Evolutionary conservation across 306 rosid species (phyloP).

Genomic region (Psophocarpus tetragonolobus): DNA sequence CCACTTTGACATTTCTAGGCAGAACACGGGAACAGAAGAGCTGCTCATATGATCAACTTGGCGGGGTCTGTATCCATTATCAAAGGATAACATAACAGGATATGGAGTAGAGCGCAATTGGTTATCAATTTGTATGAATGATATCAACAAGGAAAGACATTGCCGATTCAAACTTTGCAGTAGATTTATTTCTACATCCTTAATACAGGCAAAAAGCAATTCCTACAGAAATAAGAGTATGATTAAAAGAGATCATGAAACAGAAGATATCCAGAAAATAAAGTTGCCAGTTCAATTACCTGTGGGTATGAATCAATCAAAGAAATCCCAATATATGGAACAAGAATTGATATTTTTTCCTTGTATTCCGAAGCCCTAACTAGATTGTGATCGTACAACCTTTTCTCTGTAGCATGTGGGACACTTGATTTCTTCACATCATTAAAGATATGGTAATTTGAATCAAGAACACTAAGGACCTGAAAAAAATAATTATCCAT

Average conservation of each 20-base stretch:
- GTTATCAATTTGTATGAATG: constrained; percentile 85
- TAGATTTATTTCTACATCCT: constrained; percentile 62
- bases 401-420: constrained; percentile 46
- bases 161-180: constrained; percentile 89
- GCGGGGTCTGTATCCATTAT: constrained; percentile 51
- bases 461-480: constrained; percentile 85
- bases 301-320: constrained; percentile 72
- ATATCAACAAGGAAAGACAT: constrained; percentile 60
- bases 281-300: constrained; percentile 46
- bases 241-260: constrained; percentile 29
- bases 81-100: constrained; percentile 88
- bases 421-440: constrained; percentile 51
- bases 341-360: constrained; percentile 70
- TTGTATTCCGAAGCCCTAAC: constrained; percentile 58
- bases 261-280: constrained; percentile 15
- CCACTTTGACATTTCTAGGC: constrained; percentile 86
- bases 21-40: constrained; percentile 61
- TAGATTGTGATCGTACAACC: constrained; percentile 54
- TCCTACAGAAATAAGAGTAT: constrained; percentile 57
- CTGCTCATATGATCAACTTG: constrained; percentile 43
- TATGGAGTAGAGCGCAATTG: constrained; percentile 86
- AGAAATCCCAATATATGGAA: constrained; percentile 79
- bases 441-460: constrained; percentile 62
- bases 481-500: constrained; percentile 31
- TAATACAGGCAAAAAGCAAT: constrained; percentile 71